Base-by-base conservation (phyloP, 2,329 filamentous ascomycete genomes). In the Xylaria sp. region DNA sequence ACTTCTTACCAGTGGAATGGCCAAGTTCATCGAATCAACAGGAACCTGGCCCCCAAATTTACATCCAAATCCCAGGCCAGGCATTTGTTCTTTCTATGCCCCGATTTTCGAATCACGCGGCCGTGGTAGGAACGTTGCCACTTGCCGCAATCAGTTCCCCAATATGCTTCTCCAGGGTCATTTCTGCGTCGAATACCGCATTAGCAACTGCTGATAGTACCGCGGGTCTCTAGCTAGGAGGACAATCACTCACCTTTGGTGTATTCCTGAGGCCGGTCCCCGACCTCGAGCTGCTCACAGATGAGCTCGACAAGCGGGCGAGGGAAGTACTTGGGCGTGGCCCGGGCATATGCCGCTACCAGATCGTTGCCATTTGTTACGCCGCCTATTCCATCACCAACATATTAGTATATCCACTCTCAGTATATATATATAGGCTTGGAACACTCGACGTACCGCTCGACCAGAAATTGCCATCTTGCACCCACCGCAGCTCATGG, bases 301-400 rank as follows among this genome's bases (percentile, higher is more conserved):
- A 75, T 80, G 53, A 85, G 72, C 73, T 87, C 85, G 9, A 79
- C 84, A 17, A 86, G 69, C 0, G 82, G 75, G 4, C 68, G 71
- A 0, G 84, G 80, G 72, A 86, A 85, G 63, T 81, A 80, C 62
- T 80, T 78, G 45, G 79, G 79, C 51, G 79, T 79, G 5, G 80
- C 76, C 42, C 83, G 81, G 8, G 82, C 81, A 73, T 87, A 88
- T 2, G 85, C 85, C 19, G 83, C 82, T 53, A 87, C 82, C 61
- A 88, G 79, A 65, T 88, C 86, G 71, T 87, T 87, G 36, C 85
- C 85, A 68, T 87, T 87, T 12, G 85, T 88, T 61, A 88, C 77
- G 59, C 84, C 85, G n/a, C 84, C 84, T 85, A 47, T 64, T 61
- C 12, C 9, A 42, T 59, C 5, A 12, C n/a, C 55, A 42, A 24